Percentiles rank a stretch among this genome's conserved stretches.
phyloP scores from a whole-genome alignment of 2,329 filamentous ascomycete genomes.

The Passalora sequoiae region DNA sequence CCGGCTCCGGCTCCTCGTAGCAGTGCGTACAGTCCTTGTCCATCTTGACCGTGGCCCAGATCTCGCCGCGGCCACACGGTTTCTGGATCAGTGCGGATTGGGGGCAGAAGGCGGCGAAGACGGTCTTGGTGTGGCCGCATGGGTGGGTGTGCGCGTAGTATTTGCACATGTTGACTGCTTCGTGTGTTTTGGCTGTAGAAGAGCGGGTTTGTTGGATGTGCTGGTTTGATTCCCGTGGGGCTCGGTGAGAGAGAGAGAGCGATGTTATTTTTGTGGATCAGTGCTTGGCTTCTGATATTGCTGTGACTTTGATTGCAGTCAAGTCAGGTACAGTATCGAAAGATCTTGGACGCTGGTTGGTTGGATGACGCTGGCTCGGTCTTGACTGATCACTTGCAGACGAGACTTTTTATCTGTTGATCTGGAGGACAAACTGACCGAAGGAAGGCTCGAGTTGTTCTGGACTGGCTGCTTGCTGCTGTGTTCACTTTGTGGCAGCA shows the following conservation, averaged over 20 bases:
- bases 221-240: background rate
- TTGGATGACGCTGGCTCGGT: too few species aligned
- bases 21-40: slow-evolving; percentile 32
- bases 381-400: too few species aligned
- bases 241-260: background rate
- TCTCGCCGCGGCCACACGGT: slow-evolving; percentile 31
- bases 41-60: slow-evolving; percentile 36
- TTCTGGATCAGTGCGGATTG: slow-evolving; percentile 31
- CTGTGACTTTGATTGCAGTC: too few species aligned
- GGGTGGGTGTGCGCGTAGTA: slow-evolving; percentile 45
- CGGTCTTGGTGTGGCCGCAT: slow-evolving; percentile 42
- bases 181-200: background rate
- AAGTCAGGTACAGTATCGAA: too few species aligned
- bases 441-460: too few species aligned
- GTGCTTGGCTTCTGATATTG: too few species aligned
- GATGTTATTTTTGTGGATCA: background rate
- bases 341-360: too few species aligned
- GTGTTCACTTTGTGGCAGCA: too few species aligned
- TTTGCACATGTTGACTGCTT: slow-evolving; percentile 39
- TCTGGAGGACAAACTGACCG: too few species aligned
- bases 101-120: slow-evolving; percentile 35
- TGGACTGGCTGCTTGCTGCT: background rate
- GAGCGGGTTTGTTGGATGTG: background rate
- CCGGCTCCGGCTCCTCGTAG: slow-evolving; percentile 18
- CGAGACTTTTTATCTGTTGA: too few species aligned